Percentiles rank a stretch among this genome's conserved stretches.
phyloP scores from a whole-genome alignment of 139 green algal species.

The Pleodorina starrii region DNA sequence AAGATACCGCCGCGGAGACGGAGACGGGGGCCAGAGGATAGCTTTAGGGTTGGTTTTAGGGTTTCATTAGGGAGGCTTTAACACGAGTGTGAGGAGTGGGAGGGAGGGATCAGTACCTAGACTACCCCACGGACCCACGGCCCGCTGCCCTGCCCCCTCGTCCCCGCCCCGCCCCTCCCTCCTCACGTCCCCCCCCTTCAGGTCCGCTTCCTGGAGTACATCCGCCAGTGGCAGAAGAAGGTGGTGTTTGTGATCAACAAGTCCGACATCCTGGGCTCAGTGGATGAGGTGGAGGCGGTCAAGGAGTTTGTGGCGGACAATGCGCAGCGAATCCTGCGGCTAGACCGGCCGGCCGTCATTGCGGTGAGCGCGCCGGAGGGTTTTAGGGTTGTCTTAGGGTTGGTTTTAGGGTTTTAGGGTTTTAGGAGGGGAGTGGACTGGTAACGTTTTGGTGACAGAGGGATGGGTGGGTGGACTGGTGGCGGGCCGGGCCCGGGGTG shows the following conservation, averaged over 20 bases:
- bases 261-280: slow-evolving; percentile 83
- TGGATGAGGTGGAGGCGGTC: slow-evolving; percentile 83
- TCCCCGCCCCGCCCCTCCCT: background rate
- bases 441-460: no score
- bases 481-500: background rate
- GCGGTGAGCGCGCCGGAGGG: slow-evolving; percentile 42
- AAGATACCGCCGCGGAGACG: no score
- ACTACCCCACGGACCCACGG: no score
- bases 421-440: no score
- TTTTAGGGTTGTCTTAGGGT: no score
- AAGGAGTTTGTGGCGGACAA: slow-evolving; percentile 86
- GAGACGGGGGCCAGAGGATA: no score
- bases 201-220: slow-evolving; percentile 89
- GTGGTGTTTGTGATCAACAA: slow-evolving; percentile 99
- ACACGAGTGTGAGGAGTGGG: no score
- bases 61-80: no score
- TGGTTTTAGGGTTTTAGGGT: no score
- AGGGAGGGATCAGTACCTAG: no score
- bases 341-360: slow-evolving; percentile 62
- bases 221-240: slow-evolving; percentile 97
- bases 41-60: no score
- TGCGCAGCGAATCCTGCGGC: slow-evolving; percentile 63
- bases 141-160: background rate
- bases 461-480: background rate
- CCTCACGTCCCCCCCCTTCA: slow-evolving; percentile 22